A percentile compares a stretch with the other conserved stretches of the same genome.
These are phyloP conservation scores for Casuarina equisetifolia DNA, from an alignment of 306 rosid genomes.

Conservation along the genomic window DNA sequence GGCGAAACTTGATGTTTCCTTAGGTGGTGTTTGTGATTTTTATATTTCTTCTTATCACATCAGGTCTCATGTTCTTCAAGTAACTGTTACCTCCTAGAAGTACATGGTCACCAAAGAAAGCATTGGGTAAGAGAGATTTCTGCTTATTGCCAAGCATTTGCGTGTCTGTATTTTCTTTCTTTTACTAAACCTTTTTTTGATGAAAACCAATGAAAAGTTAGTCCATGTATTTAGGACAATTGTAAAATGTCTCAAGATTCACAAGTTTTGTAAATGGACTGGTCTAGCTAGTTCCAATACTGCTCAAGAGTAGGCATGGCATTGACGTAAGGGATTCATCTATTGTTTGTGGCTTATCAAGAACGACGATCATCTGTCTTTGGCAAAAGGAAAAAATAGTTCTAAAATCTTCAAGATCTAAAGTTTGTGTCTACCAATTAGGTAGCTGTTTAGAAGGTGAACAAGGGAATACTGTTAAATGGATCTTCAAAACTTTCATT, in stretches of 20 bases:
- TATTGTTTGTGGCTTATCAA: not conserved
- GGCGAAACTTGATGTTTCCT: not conserved
- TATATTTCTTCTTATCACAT: not conserved
- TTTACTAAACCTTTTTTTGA: not conserved
- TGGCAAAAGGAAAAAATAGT: not conserved
- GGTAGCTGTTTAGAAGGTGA: not conserved
- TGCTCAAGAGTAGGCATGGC: not conserved
- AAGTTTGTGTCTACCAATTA: not conserved
- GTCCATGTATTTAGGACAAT: not conserved
- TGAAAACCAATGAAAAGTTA: not conserved
- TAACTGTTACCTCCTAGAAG: not conserved
- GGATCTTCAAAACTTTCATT: not conserved
- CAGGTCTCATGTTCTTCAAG: not conserved
- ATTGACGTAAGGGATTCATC: not conserved
- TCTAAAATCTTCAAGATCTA: not conserved
- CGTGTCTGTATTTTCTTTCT: not conserved
- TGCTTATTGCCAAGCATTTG: not conserved
- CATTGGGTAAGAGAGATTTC: not conserved
- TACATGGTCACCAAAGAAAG: slow-evolving; percentile 9
- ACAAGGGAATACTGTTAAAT: not conserved
- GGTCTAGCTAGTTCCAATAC: not conserved
- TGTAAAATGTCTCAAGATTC: not conserved
- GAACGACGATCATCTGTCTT: not conserved
- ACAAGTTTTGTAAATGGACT: not conserved
- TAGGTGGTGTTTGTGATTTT: not conserved